Evolutionary conservation across 2,329 filamentous ascomycete genomes (phyloP).

Genomic region (Botrytis galanthina): DNA sequence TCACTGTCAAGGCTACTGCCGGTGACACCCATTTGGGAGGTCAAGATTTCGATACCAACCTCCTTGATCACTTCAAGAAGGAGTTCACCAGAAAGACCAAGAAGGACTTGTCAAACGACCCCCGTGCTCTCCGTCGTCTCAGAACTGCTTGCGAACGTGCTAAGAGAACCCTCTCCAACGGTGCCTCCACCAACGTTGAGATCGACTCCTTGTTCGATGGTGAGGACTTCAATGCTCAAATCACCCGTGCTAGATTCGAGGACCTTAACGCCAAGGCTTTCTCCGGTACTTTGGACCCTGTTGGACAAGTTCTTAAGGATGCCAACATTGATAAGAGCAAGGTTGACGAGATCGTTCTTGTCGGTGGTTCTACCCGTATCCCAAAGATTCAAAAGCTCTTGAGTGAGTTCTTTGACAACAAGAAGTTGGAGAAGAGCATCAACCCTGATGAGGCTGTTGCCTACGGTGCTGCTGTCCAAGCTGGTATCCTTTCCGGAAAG

Average conservation of each 20-base stretch:
- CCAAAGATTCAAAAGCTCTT: conserved; percentile 98
- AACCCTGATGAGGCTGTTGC: conserved; percentile 99
- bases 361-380: conserved; percentile 98
- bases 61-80: conserved; percentile 95
- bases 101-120: conserved; percentile 75
- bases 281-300: conserved; percentile 88
- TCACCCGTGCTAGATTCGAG: conserved; percentile 98
- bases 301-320: conserved; percentile 96
- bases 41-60: conserved; percentile 93
- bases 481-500: conserved; percentile 97
- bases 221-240: conserved; percentile 94
- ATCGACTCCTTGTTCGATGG: conserved; percentile 98
- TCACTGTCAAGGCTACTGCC: conserved; percentile 97
- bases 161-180: conserved; percentile 97
- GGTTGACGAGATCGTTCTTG: conserved; percentile 98
- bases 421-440: conserved; percentile 99
- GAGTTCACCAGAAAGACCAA: conserved; percentile 83
- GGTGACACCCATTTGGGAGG: conserved; percentile 97
- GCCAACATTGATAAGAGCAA: conserved; percentile 80
- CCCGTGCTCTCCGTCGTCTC: conserved; percentile 92
- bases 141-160: conserved; percentile 98
- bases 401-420: conserved; percentile 98
- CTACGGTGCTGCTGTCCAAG: conserved; percentile 97
- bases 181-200: conserved; percentile 95
- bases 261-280: conserved; percentile 97